Evolutionary conservation across 129 eudicot genomes (phyloP).

Genomic region (Kitagawia praeruptora): DNA sequence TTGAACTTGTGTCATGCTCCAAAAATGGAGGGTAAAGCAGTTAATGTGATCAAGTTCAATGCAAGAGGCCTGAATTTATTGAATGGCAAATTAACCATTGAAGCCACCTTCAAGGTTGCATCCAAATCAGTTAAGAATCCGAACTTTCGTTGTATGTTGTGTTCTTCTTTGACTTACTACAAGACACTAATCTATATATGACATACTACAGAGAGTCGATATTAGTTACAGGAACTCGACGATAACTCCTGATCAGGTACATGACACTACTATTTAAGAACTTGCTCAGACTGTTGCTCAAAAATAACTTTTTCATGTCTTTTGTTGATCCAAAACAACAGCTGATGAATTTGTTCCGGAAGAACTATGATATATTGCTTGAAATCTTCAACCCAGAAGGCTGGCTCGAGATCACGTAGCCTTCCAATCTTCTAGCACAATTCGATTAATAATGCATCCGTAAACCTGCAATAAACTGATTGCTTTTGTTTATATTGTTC

Average conservation of each 20-base stretch:
- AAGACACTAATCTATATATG: constrained; percentile 5
- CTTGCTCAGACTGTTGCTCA: neutral
- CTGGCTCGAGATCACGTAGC: constrained; percentile 95
- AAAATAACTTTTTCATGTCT: neutral
- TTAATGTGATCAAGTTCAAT: constrained; percentile 71
- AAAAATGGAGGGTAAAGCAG: constrained; percentile 96
- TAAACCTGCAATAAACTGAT: neutral
- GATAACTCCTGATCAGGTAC: constrained; percentile 78
- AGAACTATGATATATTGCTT: constrained; percentile 72
- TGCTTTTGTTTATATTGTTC: constrained; percentile 23
- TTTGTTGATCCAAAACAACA: constrained; percentile 18
- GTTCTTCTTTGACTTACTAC: neutral
- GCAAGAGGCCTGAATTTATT: constrained; percentile 76
- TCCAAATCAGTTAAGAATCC: constrained; percentile 60
- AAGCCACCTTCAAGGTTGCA: constrained; percentile 70
- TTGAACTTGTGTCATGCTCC: constrained; percentile 27
- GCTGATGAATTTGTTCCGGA: constrained; percentile 78
- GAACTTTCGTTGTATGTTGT: neutral
- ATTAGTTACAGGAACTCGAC: constrained; percentile 53
- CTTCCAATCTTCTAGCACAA: constrained; percentile 15
- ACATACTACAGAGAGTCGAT: constrained; percentile 51
- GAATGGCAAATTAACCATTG: constrained; percentile 69
- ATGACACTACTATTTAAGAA: neutral
- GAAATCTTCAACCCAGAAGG: constrained; percentile 93
- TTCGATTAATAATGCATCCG: neutral